Evolutionary conservation across 1,284 basidiomycete genomes (phyloP), one percentile per base, ranked within the genome.

Genomic region (Ceratobasidium sp.): DNA sequence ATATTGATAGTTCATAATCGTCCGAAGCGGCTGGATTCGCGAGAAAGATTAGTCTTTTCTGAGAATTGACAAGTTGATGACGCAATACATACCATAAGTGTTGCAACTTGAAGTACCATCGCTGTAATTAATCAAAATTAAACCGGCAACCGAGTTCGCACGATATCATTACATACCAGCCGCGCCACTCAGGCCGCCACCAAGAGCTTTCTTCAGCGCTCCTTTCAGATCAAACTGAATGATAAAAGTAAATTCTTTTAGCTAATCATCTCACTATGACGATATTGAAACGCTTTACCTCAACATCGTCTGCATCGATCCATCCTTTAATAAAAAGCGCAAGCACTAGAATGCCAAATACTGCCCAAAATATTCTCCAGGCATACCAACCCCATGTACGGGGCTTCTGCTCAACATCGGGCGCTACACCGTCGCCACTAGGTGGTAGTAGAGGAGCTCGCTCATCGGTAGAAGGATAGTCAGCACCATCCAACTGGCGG

Each of bases 1-100:
- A 82, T 94, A 94, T 85, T 95, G 95, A 83, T 94, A 96, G 86
- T 97, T 97, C 95, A 97, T 96, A 77, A 96, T 88, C 1, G 95
- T 97, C 33, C 95, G 90, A 1, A 94, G 84, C 1, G 93, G 93
- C 91, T 87, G 33, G 5, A 59, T 44, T 42, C 40, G 33, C 7
- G 12, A n/a, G 6, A 48, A 42, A 1, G 78, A 20, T 15, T 59
- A 50, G 67, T 79, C 68, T 23, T 44, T 26, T 44, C 2, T 42
- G 26, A 42, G n/a, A 52, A 46, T 20, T 15, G 10, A 17, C 4
- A 65, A n/a, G n/a, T 44, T 33, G 13, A 65, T 46, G 50, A 23
- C 28, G 59, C 66, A 28, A 78, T 54, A 59, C 81, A 77, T 82
- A 90, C 91, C 94, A 96, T 96, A 74, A 96, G 88, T 0, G 91